Base-by-base conservation (phyloP, 1,139 yeast species). In the Zhuliangozyma blackwelliae region DNA sequence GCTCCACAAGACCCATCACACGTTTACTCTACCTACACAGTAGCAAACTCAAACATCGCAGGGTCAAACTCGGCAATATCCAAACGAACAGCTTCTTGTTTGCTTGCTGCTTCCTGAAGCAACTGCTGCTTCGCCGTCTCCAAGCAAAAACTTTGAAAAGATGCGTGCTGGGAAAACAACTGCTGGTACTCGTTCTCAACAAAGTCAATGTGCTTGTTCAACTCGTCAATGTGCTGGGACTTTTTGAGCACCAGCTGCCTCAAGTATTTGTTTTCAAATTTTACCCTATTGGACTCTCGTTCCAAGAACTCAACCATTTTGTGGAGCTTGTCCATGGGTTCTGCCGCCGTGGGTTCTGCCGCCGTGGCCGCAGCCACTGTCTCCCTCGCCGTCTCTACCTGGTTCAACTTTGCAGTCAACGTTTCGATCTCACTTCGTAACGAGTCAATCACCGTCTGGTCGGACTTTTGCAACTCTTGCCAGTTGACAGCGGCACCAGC, bases 221-320 rank as follows among this genome's bases (percentile, higher is more conserved):
- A 40, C 39, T 67, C 72, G 1, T 38, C 38, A 13, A 53, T 48
- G 39, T 57, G 59, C 5, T 50, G 46, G 23, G 50, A 49, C 33
- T 51, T 54, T n/a, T 47, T 43, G 10, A 45, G 43, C 9, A 46
- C 40, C 27, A 51, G 46, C 10, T 43, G 40, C 37, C 46, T 52
- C 37, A 68, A 48, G 40, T 53, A 67, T 37, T 53, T 56, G 40
- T 65, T 66, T 40, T 68, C 71, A 46, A 68, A 68, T 33, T 54
- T 53, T 25, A 56, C 46, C 37, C 53, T 55, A 25, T 45, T 43
- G 5, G 62, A 43, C 35, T 67, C 67, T 12, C 49, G 54, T 28
- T 67, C 72, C 22, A 68, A 50, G 36, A 49, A 67, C 10, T 51
- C 47, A 26, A 67, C 52, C 43, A 66, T 50, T 27, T 57, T 59